Evolutionary conservation across 495 filamentous ascomycete species (phyloP), one percentile per base, ranked within the genome.

Genomic region (Aspergillus funiculosus): DNA sequence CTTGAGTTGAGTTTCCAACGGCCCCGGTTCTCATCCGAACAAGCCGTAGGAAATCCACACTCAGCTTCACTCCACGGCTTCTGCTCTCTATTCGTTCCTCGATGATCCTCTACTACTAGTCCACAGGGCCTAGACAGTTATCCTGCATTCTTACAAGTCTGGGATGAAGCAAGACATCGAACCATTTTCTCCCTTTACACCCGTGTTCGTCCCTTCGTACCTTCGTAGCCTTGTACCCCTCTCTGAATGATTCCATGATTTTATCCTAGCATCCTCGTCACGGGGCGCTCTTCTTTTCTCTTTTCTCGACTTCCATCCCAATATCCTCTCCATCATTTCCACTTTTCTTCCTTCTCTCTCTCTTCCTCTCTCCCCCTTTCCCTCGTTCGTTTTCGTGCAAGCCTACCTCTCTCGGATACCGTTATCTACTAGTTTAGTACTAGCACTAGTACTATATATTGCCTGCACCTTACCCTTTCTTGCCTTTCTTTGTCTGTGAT

Each of bases 201-300:
- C 46, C 39, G 5, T n/a, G n/a, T n/a, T n/a, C n/a, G n/a, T n/a
- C n/a, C n/a, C n/a, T n/a, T n/a, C n/a, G n/a, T n/a, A n/a, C n/a
- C n/a, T n/a, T n/a, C n/a, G n/a, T n/a, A n/a, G n/a, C n/a, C n/a
- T 37, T 13, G 18, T 39, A 46, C 35, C 43, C 43, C 43, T 46
- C 43, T n/a, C n/a, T n/a, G n/a, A n/a, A 30, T 39, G 34, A 27
- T 48, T 40, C 46, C 46, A 48, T 41, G 46, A 19, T 48, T 38
- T 51, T 28, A 46, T 46, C 31, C 38, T 30, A 43, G 46, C 37
- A 48, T 48, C 2, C 18, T 24, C 15, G 46, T 48, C 46, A 48
- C 46, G 46, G 20, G 46, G 35, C 34, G 29, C 18, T 43, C 28
- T 20, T 25, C 24, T 19, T 20, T 22, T 43, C 28, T 20, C 18